Evolutionary conservation across 352 stramenopile species (phyloP), one percentile per base, ranked within the genome.

Genomic region (Peronospora farinosa): DNA sequence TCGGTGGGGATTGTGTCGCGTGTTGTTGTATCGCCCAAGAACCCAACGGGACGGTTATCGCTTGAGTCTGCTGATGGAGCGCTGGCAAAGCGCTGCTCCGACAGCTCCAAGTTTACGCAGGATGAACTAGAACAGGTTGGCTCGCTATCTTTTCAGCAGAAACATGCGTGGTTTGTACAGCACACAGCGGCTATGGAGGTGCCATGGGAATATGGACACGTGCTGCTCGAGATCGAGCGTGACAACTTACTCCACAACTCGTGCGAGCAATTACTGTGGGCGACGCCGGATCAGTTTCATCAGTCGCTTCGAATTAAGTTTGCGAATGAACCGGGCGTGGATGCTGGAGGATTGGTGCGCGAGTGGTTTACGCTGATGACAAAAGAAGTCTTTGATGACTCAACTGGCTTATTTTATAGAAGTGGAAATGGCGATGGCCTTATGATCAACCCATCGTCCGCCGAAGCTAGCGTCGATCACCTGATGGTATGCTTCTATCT

Each of bases 311-410:
- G 85, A 33, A 91, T 95, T 51, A 91, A 95, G 53, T 96, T 96
- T 65, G 70, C 86, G 6, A 91, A 94, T 52, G 88, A 96, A 31
- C 81, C 83, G 12, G 88, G 88, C n/a, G 78, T 96, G 8, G 88
- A 97, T 65, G 88, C 87, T 4, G 88, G 88, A 15, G 88, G 88
- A 38, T 67, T 97, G 7, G 84, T 95, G 41, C 78, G 88, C 6
- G 88, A 96, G 57, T 97, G 88, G 88, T 96, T 96, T 59, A 88
- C 77, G 19, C 65, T 97, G 13, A 88, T 95, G 78, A 90, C 74
- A 2, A 86, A 92, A 36, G 84, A 91, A 21, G 69, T 96, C 5
- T 95, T 96, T 64, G 84, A 94, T 36, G 82, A 91, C 27, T 54
- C 68, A 4, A 87, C 80, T 0, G 88, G 86, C 0, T 49, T 96